Base-by-base conservation (phyloP, 2,329 filamentous ascomycete genomes). In the Colletotrichum tofieldiae region DNA sequence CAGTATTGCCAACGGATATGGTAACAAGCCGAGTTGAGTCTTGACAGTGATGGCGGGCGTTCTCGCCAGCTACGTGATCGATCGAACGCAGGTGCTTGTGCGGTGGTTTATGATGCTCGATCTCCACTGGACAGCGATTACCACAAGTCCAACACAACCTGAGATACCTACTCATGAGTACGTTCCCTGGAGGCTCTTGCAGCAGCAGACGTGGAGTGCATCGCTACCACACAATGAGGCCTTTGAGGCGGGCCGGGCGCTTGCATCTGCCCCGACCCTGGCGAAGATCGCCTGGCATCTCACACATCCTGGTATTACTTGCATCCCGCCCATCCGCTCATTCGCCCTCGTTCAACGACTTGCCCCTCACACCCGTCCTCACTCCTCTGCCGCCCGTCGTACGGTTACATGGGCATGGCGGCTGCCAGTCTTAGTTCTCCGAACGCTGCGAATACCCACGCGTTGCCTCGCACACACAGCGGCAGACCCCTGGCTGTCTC, bases 221-320 rank as follows among this genome's bases (percentile, higher is more conserved):
- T 58, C 62, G 29, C 51, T 58, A 64, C 62, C 51, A 35, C 26
- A 54, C 39, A 65, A 20, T 23, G 39, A 65, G 51, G 62, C 51
- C 51, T 5, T 65, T 29, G 52, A 63, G 59, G 60, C 72, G 60
- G 72, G 59, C 72, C 65, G 55, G 65, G 72, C 72, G 72, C 72
- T 74, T 74, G 69, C 72, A 73, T 73, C 68, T 72, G 20, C 23
- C 54, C 41, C 55, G 35, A 63, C 60, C 65, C 56, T 39, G 56
- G 65, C 61, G 70, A 39, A 55, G 70, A 74, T 73, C 72, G 69
- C 37, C 66, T 35, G 54, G 49, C 64, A 54, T 49, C 54, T 14
- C 52, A 62, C 49, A 41, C 58, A 58, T 32, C 52, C 47, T 43
- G 55, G 61, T 56, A 73, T 73, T 51, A 60, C 59, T 55, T 73